Conservation (phyloP, 108 stramenopile genomes). For the Fragilaria radians region DNA sequence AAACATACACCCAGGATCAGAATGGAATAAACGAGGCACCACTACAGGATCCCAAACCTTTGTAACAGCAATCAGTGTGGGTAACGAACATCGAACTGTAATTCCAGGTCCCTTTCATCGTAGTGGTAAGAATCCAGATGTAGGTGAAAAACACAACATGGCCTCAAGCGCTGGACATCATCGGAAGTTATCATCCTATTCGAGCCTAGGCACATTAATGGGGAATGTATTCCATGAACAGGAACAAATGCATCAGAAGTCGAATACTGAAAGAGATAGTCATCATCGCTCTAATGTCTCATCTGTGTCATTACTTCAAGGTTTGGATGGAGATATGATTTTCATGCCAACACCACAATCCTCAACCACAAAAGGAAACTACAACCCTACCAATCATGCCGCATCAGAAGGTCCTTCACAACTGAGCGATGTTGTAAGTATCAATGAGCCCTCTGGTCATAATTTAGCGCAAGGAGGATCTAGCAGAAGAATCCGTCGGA, state of each 20-base stretch:
- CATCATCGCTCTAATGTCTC: conserved; percentile 55
- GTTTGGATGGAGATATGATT: conserved; percentile 33
- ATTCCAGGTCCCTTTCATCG: conserved; percentile 3
- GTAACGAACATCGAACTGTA: conserved; percentile 17
- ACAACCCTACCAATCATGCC: neutral
- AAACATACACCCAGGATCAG: neutral
- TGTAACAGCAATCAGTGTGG: conserved; percentile 36
- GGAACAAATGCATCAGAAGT: conserved; percentile 42
- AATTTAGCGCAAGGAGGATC: conserved; percentile 40
- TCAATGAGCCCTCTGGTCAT: neutral
- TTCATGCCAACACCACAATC: conserved; percentile 25
- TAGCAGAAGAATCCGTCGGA: conserved; percentile 74
- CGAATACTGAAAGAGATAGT: neutral
- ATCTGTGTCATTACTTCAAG: conserved; percentile 44
- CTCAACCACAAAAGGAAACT: conserved; percentile 10
- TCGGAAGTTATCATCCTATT: conserved; percentile 7
- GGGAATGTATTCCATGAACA: neutral
- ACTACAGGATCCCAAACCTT: conserved; percentile 35
- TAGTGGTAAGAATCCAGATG: conserved; percentile 3
- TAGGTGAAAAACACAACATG: neutral
- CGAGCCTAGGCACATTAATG: conserved; percentile 5
- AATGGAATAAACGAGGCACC: conserved; percentile 8
- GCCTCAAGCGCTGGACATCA: conserved; percentile 13
- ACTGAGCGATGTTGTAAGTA: neutral
- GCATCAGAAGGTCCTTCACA: neutral